Evolutionary conservation across 176 grass and related monocot genomes (phyloP), one percentile per base, ranked within the genome.

Genomic region (Phoenix dactylifera): DNA sequence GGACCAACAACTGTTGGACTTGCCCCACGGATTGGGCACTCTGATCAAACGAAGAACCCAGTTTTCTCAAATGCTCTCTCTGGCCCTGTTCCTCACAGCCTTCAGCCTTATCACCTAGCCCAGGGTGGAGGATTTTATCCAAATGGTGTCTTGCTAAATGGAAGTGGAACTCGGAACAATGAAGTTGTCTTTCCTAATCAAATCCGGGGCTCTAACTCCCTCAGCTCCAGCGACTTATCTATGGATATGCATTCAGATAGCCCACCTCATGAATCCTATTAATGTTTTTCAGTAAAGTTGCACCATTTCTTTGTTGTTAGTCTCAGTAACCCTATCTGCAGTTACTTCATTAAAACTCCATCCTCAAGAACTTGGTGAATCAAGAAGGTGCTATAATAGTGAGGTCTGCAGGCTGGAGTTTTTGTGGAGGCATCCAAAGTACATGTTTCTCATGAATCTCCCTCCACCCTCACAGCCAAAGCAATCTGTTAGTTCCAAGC

Each of bases 201-300:
- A 52, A 66, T 23, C 57, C 72, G 61, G 51, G 76, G 66, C 0
- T 48, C 26, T 3, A 7, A 59, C 54, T 50, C 53, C 52, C 54
- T n/a, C 18, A 76, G 53, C 26, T 70, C 49, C 1, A 60, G 56
- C 15, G 76, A 67, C 18, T 22, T 56, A 16, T 48, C 64, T 23
- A 77, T 79, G 82, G 82, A 74, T 54, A 85, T 82, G 67, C 76
- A 77, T 25, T 10, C 58, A 24, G 51, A 63, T 32, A 63, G 26
- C 18, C 70, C 59, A 7, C 10, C 17, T 32, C 0, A 26, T 10
- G 58, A 60, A 60, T 44, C 35, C 35, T 44, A 44, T 44, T 44
- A 9, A 44, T 44, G 10, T 12, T 44, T 32, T 44, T 44, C 35
- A 44, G 7, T 12, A 44, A 44, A 44, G 35, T 14, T 9, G 35